Base-by-base conservation (phyloP, 305 asterid species). In the Fraxinus paxiana region DNA sequence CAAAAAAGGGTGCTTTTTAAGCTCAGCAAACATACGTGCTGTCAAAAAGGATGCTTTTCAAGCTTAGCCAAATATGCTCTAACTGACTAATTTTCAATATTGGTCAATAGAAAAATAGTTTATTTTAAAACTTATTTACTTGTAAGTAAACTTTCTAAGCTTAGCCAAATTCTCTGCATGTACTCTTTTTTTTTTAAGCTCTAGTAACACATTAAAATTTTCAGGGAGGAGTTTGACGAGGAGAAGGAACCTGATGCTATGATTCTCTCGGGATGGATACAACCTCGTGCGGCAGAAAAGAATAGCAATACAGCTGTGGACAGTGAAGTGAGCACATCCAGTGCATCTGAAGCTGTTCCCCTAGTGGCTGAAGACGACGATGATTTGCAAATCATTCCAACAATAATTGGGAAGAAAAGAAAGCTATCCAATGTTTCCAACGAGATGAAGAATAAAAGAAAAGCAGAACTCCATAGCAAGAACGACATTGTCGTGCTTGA, bases 201-300 rank as follows among this genome's bases (percentile, higher is more conserved):
- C 5, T 77, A 38, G 15, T 79, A 77, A 24, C 63, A 13, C 80
- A 3, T 26, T 38, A 65, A 30, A 59, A 79, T 63, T 85, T 83
- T 71, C 90, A 96, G 99, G 88, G 98, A 92, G 81, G 96, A 90
- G 82, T 94, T 92, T 77, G 98, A 96, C 18, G 97, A 90, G 86
- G 98, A 92, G 89, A 92, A 94, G 86, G 99, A 94, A 87, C 98
- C 99, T 0, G 99, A 96, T 80, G 97, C 88, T 80, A 90, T 96
- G 97, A 76, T 93, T 78, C 94, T 96, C 73, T 83, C 89, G 4
- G 99, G 99, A 83, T 96, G 97, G 99, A 90, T 94, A 9, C 89
- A 82, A 84, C 86, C 92, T 70, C 87, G 67, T 69, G 87, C 88
- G 0, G 77, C 74, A 33, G 95, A 89, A 81, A 91, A 89, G 85